Percentiles rank a stretch among this genome's conserved stretches.
These are phyloP conservation scores for Quercus agrifolia DNA, from an alignment of 306 rosid species.

Conservation along the genomic window DNA sequence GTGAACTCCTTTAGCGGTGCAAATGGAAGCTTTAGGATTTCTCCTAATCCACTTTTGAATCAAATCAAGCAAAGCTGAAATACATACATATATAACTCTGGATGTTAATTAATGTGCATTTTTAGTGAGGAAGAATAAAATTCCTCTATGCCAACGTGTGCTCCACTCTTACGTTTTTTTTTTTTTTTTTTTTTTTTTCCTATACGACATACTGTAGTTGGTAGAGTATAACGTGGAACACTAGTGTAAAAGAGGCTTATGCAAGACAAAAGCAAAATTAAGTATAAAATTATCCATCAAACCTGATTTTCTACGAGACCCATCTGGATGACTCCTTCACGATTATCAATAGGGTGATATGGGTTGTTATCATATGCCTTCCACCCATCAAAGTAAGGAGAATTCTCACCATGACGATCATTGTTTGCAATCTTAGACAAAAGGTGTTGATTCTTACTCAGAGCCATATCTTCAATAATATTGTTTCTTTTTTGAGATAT, in stretches of 20 bases:
- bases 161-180: too few species aligned
- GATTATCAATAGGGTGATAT: constrained; percentile 57
- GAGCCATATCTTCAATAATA: constrained; percentile 17
- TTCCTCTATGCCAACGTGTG: too few species aligned
- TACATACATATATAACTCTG: background rate
- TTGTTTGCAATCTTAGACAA: constrained; percentile 46
- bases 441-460: background rate
- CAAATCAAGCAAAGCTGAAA: constrained; percentile 60
- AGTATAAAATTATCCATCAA: background rate
- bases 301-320: constrained; percentile 97
- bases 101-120: background rate
- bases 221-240: too few species aligned
- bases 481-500: too few species aligned
- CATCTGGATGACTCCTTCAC: constrained; percentile 81
- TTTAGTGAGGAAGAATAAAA: background rate
- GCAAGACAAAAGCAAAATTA: background rate
- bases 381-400: constrained; percentile 88
- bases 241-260: too few species aligned
- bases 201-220: too few species aligned
- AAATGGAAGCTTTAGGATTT: constrained; percentile 73
- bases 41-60: constrained; percentile 64
- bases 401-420: constrained; percentile 73
- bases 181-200: too few species aligned
- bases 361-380: constrained; percentile 76
- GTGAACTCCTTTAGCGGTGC: constrained; percentile 68